Evolutionary conservation across 768 basidiomycete genomes (phyloP).

Genomic region (Kwoniella botswanensis): DNA sequence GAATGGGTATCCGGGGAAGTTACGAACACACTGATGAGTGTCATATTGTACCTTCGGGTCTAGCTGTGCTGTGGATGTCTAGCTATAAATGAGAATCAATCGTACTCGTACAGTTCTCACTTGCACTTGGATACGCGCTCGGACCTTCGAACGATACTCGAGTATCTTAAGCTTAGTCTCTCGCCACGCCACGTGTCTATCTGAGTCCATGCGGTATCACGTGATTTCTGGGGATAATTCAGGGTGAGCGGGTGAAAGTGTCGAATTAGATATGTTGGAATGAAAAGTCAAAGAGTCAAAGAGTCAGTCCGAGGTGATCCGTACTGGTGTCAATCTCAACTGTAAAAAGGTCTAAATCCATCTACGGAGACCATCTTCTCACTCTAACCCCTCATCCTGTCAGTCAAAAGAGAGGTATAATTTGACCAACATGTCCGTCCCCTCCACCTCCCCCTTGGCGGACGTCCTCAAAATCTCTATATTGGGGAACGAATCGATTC

Average conservation of each 20-base stretch:
- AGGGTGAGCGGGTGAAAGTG: neutral
- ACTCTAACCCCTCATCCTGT: neutral
- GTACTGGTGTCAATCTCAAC: neutral
- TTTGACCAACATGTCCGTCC: conserved; percentile 17
- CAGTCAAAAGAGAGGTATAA: neutral
- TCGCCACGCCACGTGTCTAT: conserved; percentile 1
- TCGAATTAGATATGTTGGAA: neutral
- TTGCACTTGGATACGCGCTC: neutral
- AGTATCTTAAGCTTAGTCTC: neutral
- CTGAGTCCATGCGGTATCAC: neutral
- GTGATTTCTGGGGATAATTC: neutral
- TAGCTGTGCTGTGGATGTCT: neutral
- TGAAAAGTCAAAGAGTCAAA: neutral
- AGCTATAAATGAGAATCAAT: neutral
- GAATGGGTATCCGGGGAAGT: conserved; percentile 86
- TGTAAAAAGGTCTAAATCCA: neutral
- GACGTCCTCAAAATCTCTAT: conserved; percentile 81
- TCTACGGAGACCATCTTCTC: neutral
- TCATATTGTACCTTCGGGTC: neutral
- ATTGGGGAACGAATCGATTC: conserved; percentile 82
- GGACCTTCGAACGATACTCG: neutral
- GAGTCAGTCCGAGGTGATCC: neutral
- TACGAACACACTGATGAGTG: conserved; percentile 71
- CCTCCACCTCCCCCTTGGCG: conserved; percentile 21
- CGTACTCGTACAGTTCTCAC: neutral